Percentiles rank a stretch among this genome's conserved stretches.
Evolutionary conservation across 495 filamentous ascomycete species (phyloP).

Genomic region (Thermochaetoides thermophila): DNA sequence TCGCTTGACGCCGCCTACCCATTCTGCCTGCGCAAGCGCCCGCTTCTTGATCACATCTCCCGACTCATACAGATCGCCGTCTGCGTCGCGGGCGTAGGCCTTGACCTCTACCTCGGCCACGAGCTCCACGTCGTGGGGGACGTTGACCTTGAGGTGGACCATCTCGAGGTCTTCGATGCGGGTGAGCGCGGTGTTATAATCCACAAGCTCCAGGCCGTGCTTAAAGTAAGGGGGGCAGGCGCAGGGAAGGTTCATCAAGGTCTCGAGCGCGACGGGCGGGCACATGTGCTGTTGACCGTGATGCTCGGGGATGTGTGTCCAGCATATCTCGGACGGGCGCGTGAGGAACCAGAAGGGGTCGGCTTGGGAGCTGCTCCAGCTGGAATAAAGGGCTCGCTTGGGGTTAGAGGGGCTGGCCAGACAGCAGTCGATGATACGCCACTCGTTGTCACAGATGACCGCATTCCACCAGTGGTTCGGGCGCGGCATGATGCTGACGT

Average conservation of each 20-base stretch:
- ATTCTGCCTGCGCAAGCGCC: constrained; percentile 81
- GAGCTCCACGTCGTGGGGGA: constrained; percentile 80
- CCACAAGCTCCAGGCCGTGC: constrained; percentile 56
- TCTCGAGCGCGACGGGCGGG: constrained; percentile 68
- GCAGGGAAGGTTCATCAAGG: constrained; percentile 70
- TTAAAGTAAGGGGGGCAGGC: constrained; percentile 83
- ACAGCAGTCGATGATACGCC: constrained; percentile 93
- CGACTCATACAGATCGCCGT: constrained; percentile 87
- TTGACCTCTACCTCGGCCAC: constrained; percentile 84
- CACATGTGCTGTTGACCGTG: constrained; percentile 84
- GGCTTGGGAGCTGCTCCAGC: constrained; percentile 47
- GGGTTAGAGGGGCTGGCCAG: constrained; percentile 85
- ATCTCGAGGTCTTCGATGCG: constrained; percentile 85
- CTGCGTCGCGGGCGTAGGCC: constrained; percentile 62
- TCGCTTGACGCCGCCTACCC: constrained; percentile 72
- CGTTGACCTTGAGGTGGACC: constrained; percentile 73
- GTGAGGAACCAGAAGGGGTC: constrained; percentile 88
- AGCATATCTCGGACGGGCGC: constrained; percentile 75
- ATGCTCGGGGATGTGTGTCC: constrained; percentile 80
- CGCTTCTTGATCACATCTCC: constrained; percentile 76
- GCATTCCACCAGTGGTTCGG: constrained; percentile 99
- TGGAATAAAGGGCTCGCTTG: constrained; percentile 58
- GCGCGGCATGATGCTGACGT: constrained; percentile 56
- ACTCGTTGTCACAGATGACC: constrained; percentile 83
- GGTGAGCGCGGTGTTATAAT: constrained; percentile 80